These are phyloP conservation scores for Glebionis coronaria DNA, from an alignment of 129 eudicot genomes.

Conservation along the genomic window DNA sequence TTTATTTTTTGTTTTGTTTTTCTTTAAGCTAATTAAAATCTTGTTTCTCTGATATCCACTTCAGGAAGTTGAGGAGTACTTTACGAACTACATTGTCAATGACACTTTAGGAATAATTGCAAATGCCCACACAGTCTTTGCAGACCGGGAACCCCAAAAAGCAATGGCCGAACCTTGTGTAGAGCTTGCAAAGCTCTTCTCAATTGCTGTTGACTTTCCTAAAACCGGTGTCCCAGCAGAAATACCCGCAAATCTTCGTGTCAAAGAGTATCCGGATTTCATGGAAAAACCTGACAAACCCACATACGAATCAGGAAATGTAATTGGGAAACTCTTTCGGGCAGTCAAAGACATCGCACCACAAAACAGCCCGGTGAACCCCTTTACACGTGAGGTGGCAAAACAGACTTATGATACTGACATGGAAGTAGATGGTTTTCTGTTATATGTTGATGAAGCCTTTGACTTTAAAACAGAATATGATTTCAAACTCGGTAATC, in stretches of 20 bases:
- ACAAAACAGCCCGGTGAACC: conserved; percentile 26
- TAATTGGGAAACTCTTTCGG: conserved; percentile 79
- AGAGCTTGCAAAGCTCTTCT: conserved; percentile 62
- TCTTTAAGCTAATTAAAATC: not conserved
- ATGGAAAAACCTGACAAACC: conserved; percentile 82
- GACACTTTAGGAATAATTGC: conserved; percentile 82
- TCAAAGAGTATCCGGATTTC: conserved; percentile 75
- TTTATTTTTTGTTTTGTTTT: not conserved
- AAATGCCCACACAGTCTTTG: conserved; percentile 79
- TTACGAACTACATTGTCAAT: conserved; percentile 72
- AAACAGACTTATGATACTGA: conserved; percentile 54
- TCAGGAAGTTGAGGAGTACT: conserved; percentile 79
- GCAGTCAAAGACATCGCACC: conserved; percentile 63
- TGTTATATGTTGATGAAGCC: conserved; percentile 54
- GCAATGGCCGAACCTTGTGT: conserved; percentile 59
- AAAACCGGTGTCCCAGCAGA: conserved; percentile 88
- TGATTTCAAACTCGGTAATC: conserved; percentile 65
- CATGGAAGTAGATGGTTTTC: conserved; percentile 62
- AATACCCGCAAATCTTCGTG: conserved; percentile 61
- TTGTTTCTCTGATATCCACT: conserved; percentile 9
- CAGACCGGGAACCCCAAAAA: conserved; percentile 49
- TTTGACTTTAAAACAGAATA: conserved; percentile 57
- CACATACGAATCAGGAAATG: conserved; percentile 51
- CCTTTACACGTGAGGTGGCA: conserved; percentile 62
- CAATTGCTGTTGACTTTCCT: conserved; percentile 83